Percentiles rank a stretch among this genome's conserved stretches.
Evolutionary conservation across 2,329 filamentous ascomycete species (phyloP).

Genomic region (Rhynchosporium agropyri): DNA sequence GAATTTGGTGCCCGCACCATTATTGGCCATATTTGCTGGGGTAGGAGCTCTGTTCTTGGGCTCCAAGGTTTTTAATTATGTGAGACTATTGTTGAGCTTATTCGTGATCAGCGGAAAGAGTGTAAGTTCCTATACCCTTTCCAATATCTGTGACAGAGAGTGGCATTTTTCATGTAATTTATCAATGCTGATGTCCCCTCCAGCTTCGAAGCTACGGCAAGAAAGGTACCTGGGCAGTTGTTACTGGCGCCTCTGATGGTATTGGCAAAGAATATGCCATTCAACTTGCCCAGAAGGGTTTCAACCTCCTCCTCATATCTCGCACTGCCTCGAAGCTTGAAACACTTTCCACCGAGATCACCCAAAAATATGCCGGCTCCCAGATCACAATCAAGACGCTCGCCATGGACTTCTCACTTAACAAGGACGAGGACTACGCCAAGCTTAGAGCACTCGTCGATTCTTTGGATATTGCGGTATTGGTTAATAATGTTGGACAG

Average conservation of each 20-base stretch:
- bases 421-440: slow-evolving; percentile 79
- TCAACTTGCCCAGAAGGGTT: slow-evolving; percentile 87
- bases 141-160: neutral
- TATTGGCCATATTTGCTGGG: slow-evolving; percentile 44
- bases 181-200: slow-evolving; percentile 22
- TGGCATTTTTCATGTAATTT: too few relatives aligned
- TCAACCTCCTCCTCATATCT: slow-evolving; percentile 93
- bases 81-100: slow-evolving; percentile 65
- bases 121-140: slow-evolving; percentile 47
- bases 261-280: slow-evolving; percentile 95
- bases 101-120: slow-evolving; percentile 69
- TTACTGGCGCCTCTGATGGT: slow-evolving; percentile 95
- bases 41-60: slow-evolving; percentile 63
- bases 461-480: slow-evolving; percentile 78
- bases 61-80: slow-evolving; percentile 58
- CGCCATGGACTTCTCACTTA: slow-evolving; percentile 88
- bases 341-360: slow-evolving; percentile 73
- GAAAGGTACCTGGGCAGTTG: slow-evolving; percentile 89
- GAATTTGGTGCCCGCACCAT: slow-evolving; percentile 26
- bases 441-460: slow-evolving; percentile 68
- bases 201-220: slow-evolving; percentile 89
- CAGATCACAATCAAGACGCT: slow-evolving; percentile 73
- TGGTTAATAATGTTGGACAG: slow-evolving; percentile 96
- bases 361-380: slow-evolving; percentile 63
- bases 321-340: slow-evolving; percentile 93